phyloP scores from a whole-genome alignment of 2,329 filamentous ascomycete genomes.

The Sporothrix euskadiensis region DNA sequence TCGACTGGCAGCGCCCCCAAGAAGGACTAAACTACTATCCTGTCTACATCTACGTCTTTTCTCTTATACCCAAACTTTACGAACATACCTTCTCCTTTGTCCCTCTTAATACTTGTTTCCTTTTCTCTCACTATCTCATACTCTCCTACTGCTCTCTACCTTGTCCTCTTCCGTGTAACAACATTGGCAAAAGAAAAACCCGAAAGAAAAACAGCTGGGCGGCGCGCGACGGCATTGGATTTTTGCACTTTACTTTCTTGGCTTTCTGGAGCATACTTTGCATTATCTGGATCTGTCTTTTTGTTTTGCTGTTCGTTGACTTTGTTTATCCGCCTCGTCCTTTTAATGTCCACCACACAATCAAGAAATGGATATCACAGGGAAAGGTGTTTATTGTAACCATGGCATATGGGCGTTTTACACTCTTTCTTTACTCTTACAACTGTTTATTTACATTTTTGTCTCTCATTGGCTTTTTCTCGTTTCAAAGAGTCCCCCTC shows the following conservation, averaged over 20 bases:
- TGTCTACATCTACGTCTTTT: background rate
- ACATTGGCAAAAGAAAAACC: background rate
- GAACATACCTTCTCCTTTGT: background rate
- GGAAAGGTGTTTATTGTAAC: background rate
- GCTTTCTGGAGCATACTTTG: conserved; percentile 11
- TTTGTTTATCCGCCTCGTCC: background rate
- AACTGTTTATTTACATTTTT: background rate
- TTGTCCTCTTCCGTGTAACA: background rate
- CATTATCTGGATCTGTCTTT: conserved; percentile 13
- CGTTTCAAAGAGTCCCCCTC: background rate
- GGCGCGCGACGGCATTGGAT: background rate
- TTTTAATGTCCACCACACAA: background rate
- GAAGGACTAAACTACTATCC: conserved; percentile 8
- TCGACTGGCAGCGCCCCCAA: conserved; percentile 6
- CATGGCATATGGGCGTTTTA: conserved; percentile 6
- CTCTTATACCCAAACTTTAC: background rate
- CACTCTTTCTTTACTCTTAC: background rate
- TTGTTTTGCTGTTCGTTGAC: background rate
- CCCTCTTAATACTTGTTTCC: background rate
- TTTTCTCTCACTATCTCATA: background rate
- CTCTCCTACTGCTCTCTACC: background rate
- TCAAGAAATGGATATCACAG: background rate
- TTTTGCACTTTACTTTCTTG: background rate
- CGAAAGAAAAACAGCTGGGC: background rate
- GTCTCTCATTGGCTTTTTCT: background rate